Evolutionary conservation across 129 eudicot species (phyloP).

Genomic region (Saposhnikovia divaricata): DNA sequence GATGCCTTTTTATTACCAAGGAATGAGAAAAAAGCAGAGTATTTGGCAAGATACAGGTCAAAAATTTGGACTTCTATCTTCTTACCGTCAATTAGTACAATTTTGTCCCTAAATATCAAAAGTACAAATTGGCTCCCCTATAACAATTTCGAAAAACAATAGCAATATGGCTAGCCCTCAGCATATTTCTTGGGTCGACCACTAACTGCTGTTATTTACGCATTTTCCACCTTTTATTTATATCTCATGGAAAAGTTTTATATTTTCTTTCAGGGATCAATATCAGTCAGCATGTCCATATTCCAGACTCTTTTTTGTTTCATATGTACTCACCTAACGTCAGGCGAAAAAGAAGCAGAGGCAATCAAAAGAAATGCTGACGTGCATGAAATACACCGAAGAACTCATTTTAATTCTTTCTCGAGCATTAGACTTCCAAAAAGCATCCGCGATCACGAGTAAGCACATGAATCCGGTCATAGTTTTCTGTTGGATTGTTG

Average conservation of each 20-base stretch:
- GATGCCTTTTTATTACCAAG: neutral
- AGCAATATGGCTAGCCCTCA: neutral
- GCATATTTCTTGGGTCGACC: neutral
- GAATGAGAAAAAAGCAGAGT: neutral
- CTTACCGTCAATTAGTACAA: neutral
- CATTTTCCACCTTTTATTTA: neutral
- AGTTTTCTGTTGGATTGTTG: neutral
- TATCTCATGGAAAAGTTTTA: neutral
- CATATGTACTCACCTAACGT: slow-evolving; percentile 79
- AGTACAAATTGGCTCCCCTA: neutral
- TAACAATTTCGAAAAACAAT: neutral
- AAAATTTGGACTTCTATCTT: neutral
- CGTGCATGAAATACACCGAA: slow-evolving; percentile 80
- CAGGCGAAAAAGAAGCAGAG: slow-evolving; percentile 85
- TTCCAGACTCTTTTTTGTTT: slow-evolving; percentile 88
- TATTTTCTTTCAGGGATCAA: slow-evolving; percentile 60
- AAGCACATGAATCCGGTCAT: slow-evolving; percentile 23
- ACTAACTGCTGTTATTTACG: neutral
- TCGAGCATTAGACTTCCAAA: slow-evolving; percentile 52
- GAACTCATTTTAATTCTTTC: slow-evolving; percentile 60
- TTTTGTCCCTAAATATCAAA: too few species aligned
- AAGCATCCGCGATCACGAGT: slow-evolving; percentile 83
- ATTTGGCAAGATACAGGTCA: neutral
- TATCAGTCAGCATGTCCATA: slow-evolving; percentile 97
- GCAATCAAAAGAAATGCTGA: slow-evolving; percentile 73